phyloP scores from a whole-genome alignment of 129 eudicot genomes.

The Sambucus nigra region DNA sequence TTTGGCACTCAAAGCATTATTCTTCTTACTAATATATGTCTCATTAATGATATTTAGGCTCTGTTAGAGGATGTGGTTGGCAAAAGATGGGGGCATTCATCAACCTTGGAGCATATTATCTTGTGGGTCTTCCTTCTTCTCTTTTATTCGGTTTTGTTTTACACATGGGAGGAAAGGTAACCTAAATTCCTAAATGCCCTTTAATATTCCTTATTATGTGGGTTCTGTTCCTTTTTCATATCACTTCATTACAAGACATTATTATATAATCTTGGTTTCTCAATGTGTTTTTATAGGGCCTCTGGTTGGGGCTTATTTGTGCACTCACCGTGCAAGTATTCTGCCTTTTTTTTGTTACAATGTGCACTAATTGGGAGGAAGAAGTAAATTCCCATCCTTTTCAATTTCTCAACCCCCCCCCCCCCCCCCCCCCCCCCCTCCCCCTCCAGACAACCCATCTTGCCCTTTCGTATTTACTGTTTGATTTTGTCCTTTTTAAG shows the following conservation, averaged over 20 bases:
- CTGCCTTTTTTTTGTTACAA: conserved; percentile 28
- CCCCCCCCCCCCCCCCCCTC: too few species aligned
- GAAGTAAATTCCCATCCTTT: conserved; percentile 47
- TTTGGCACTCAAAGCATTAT: too few species aligned
- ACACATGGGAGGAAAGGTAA: conserved; percentile 78
- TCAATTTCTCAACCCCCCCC: too few species aligned
- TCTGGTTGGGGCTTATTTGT: conserved; percentile 68
- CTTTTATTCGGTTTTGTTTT: conserved; percentile 49
- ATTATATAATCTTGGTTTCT: too few species aligned
- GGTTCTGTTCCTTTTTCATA: too few species aligned
- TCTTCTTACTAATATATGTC: neutral
- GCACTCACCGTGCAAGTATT: conserved; percentile 52
- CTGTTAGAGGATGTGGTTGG: conserved; percentile 78
- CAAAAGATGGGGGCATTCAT: conserved; percentile 74
- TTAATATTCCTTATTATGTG: neutral
- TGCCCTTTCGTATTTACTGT: neutral
- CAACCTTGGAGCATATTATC: conserved; percentile 73
- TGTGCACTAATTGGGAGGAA: conserved; percentile 49
- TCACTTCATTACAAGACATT: neutral
- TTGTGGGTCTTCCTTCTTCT: conserved; percentile 75
- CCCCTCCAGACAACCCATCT: too few species aligned
- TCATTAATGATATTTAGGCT: conserved; percentile 14
- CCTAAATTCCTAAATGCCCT: neutral
- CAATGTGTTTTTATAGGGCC: conserved; percentile 32
- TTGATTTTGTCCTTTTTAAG: neutral